Conservation (phyloP, 257 asterid genomes). For the Przewalskia tangutica region DNA sequence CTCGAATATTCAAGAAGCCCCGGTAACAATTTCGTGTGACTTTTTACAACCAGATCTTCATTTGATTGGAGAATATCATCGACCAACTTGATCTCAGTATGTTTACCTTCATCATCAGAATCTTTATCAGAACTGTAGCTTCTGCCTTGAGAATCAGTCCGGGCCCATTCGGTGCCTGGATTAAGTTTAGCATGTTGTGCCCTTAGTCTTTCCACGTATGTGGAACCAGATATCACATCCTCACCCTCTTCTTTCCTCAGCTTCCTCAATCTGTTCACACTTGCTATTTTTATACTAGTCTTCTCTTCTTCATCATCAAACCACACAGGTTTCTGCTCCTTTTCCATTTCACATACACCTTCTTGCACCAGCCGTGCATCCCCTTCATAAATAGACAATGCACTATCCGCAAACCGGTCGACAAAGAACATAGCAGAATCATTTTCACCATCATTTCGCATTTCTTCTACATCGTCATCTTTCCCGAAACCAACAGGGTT, state of each 20-base stretch:
- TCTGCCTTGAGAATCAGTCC: constrained; percentile 23
- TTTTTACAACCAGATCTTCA: constrained; percentile 58
- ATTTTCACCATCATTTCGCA: constrained; percentile 24
- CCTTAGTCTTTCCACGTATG: constrained; percentile 64
- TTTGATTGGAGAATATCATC: constrained; percentile 51
- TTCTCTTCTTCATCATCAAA: constrained; percentile 81
- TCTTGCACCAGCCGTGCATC: constrained; percentile 24
- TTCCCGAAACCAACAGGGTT: constrained; percentile 51
- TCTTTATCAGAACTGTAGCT: constrained; percentile 53
- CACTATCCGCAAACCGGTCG: constrained; percentile 48
- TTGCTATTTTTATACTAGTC: constrained; percentile 50
- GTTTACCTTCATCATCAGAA: constrained; percentile 35
- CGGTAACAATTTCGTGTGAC: constrained; percentile 47
- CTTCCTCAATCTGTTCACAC: constrained; percentile 64
- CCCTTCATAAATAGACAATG: constrained; percentile 51
- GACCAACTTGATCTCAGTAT: constrained; percentile 8
- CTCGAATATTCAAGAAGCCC: constrained; percentile 74
- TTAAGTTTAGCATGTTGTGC: constrained; percentile 84
- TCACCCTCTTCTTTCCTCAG: constrained; percentile 75
- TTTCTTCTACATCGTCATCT: constrained; percentile 36
- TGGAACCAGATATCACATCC: constrained; percentile 54
- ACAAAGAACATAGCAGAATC: constrained; percentile 51
- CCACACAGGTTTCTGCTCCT: constrained; percentile 61
- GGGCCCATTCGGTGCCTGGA: constrained; percentile 87
- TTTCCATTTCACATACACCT: constrained; percentile 10